Evolutionary conservation across 371 early-diverging fungal species (phyloP).

Genomic region (Mortierella sp.): DNA sequence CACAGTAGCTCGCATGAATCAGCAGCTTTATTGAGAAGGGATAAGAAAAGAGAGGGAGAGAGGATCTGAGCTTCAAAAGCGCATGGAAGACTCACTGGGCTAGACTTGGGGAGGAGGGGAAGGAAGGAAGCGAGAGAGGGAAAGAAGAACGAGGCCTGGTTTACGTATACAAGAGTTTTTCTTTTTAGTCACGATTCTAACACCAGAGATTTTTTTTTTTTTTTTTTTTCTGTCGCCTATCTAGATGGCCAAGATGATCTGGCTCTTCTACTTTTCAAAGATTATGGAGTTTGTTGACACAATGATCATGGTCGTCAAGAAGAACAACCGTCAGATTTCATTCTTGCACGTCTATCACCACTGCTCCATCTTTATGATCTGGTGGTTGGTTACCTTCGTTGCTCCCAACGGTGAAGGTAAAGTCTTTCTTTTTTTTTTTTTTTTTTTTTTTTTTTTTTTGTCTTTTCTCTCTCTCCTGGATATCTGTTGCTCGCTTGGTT

Average conservation of each 20-base stretch:
- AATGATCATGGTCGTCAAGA: slow-evolving; percentile 73
- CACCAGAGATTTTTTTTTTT: neutral
- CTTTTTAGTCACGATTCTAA: neutral
- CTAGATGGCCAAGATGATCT: slow-evolving; percentile 64
- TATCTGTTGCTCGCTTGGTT: too few species aligned
- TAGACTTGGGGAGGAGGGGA: too few species aligned
- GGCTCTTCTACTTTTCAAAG: slow-evolving; percentile 71
- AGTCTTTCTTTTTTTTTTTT: neutral
- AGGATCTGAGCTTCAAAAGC: too few species aligned
- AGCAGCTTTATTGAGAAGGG: too few species aligned
- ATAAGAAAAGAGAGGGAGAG: too few species aligned
- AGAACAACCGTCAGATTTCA: slow-evolving; percentile 72
- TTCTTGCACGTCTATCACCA: slow-evolving; percentile 79
- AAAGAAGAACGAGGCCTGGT: too few species aligned
- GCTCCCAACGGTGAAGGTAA: slow-evolving; percentile 70
- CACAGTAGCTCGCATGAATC: too few species aligned
- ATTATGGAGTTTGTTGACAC: slow-evolving; percentile 72
- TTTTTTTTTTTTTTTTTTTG: neutral
- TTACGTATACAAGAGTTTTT: neutral
- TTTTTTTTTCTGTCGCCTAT: neutral
- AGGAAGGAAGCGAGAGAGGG: too few species aligned
- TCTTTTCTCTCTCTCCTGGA: too few species aligned
- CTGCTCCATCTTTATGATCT: slow-evolving; percentile 66
- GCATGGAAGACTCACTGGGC: too few species aligned
- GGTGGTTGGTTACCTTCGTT: slow-evolving; percentile 67